phyloP scores from a whole-genome alignment of 2,329 filamentous ascomycete genomes.

The Cladosporium velox region DNA sequence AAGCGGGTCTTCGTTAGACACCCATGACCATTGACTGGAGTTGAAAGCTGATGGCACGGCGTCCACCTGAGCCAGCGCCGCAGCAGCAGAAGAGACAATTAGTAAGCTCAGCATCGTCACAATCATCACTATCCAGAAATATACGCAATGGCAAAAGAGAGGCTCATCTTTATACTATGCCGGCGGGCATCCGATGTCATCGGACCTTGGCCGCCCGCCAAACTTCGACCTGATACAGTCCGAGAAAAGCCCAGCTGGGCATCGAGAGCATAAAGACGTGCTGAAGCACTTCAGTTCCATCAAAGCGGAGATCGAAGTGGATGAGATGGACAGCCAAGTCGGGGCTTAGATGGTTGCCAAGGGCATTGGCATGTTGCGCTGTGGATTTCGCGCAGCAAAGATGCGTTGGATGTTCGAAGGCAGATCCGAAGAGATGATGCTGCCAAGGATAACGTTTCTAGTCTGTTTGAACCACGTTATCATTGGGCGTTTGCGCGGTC shows the following conservation, averaged over 20 bases:
- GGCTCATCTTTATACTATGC: not conserved
- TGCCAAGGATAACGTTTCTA: not conserved
- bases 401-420: no score
- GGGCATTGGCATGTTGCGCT: not conserved
- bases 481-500: not conserved
- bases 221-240: not conserved
- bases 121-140: not conserved
- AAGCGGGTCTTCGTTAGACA: conserved; percentile 11
- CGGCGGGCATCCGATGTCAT: not conserved
- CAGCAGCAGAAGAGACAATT: not conserved
- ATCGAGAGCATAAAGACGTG: not conserved
- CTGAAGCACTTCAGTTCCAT: not conserved
- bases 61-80: not conserved
- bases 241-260: not conserved
- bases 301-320: not conserved
- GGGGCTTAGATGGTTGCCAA: not conserved
- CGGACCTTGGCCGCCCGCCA: conserved; percentile 10
- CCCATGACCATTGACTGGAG: conserved; percentile 3
- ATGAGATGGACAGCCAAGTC: not conserved
- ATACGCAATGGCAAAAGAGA: not conserved
- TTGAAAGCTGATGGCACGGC: conserved; percentile 5
- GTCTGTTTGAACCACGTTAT: not conserved
- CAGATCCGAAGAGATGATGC: not conserved
- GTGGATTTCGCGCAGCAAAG: not conserved
- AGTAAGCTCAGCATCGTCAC: not conserved